Evolutionary conservation across 2,329 filamentous ascomycete genomes (phyloP).

Genomic region (Pyrenophora teres): DNA sequence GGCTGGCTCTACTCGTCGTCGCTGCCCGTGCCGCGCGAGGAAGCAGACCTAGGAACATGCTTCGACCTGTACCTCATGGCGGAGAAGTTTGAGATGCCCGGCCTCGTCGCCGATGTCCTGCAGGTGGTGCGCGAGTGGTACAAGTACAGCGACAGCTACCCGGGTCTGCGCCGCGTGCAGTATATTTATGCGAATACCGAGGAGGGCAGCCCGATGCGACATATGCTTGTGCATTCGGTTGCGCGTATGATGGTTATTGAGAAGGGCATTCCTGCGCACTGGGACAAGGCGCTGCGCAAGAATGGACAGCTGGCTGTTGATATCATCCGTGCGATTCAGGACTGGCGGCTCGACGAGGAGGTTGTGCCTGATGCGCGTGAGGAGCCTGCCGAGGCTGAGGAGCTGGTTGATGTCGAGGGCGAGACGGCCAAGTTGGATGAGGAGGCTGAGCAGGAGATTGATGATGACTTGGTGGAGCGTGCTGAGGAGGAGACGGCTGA

Average conservation of each 20-base stretch:
- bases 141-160: conserved; percentile 58
- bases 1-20: conserved; percentile 59
- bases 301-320: conserved; percentile 62
- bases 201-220: conserved; percentile 53
- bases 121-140: conserved; percentile 58
- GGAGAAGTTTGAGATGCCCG: conserved; percentile 57
- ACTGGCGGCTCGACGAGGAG: conserved; percentile 57
- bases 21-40: conserved; percentile 54
- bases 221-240: conserved; percentile 55
- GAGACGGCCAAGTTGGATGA: conserved; percentile 47
- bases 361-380: conserved; percentile 57
- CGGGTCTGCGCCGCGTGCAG: conserved; percentile 58
- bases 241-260: conserved; percentile 57
- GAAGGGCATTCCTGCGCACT: conserved; percentile 57
- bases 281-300: conserved; percentile 60
- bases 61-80: conserved; percentile 61
- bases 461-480: conserved; percentile 38
- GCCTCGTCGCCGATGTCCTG: conserved; percentile 55
- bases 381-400: conserved; percentile 48
- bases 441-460: conserved; percentile 34
- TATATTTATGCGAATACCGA: conserved; percentile 58
- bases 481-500: conserved; percentile 15
- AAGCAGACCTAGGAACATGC: conserved; percentile 56
- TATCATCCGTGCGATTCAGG: conserved; percentile 59
- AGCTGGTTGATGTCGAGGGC: conserved; percentile 40